phyloP scores from a whole-genome alignment of 768 basidiomycete genomes.

The Pisolithus orientalis region DNA sequence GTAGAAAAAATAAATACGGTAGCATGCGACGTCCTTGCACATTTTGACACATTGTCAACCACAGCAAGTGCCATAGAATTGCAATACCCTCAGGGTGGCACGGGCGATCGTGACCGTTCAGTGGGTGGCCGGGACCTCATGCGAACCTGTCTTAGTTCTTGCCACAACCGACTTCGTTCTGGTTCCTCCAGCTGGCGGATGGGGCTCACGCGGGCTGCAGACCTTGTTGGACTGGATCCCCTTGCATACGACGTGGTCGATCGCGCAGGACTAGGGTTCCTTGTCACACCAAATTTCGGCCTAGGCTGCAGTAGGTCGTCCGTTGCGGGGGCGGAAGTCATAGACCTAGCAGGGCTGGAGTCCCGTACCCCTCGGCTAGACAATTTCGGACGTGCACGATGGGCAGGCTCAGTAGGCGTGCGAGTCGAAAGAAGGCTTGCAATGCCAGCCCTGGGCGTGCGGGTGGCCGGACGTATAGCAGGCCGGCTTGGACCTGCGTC shows the following conservation, averaged over 20 bases:
- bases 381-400: constrained; percentile 22
- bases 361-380: constrained; percentile 22
- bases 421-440: constrained; percentile 34
- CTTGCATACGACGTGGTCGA: constrained; percentile 25
- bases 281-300: constrained; percentile 31
- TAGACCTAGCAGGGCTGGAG: constrained; percentile 27
- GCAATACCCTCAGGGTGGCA: constrained; percentile 27
- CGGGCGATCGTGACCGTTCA: constrained; percentile 34
- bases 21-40: background rate
- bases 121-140: constrained; percentile 42
- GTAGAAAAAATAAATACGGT: constrained; percentile 11
- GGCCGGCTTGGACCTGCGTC: constrained; percentile 21
- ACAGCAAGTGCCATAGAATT: constrained; percentile 6
- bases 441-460: constrained; percentile 27
- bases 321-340: constrained; percentile 14
- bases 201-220: constrained; percentile 24
- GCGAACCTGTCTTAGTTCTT: constrained; percentile 47
- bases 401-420: constrained; percentile 18
- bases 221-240: constrained; percentile 21
- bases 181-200: constrained; percentile 27
- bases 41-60: constrained; percentile 8
- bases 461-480: constrained; percentile 20
- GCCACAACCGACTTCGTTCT: constrained; percentile 45
- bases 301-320: constrained; percentile 23
- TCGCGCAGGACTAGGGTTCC: constrained; percentile 34